phyloP scores from a whole-genome alignment of 805 yeast species.

The Schizosaccharomyces cryophilus region DNA sequence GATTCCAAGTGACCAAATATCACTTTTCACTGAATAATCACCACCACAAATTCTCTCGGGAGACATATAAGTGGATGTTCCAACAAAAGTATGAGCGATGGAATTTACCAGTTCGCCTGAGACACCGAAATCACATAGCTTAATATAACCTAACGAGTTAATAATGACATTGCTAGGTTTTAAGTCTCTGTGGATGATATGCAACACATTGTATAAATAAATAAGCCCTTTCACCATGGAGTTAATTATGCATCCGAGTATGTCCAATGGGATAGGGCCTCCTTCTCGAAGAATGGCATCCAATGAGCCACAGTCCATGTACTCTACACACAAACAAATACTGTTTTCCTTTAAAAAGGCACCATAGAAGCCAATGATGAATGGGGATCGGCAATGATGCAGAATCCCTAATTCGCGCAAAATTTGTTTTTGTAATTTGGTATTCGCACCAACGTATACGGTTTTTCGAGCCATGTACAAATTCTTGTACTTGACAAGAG shows the following conservation, averaged over 20 bases:
- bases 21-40: conserved; percentile 79
- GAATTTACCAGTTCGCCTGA: conserved; percentile 94
- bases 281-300: conserved; percentile 44
- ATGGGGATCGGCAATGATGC: conserved; percentile 64
- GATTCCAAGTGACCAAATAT: conserved; percentile 89
- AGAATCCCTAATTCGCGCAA: conserved; percentile 69
- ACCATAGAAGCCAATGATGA: conserved; percentile 74
- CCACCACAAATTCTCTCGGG: conserved; percentile 95
- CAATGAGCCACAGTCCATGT: conserved; percentile 80
- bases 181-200: conserved; percentile 85
- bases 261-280: conserved; percentile 42
- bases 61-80: conserved; percentile 81
- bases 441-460: conserved; percentile 41
- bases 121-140: conserved; percentile 91
- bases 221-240: conserved; percentile 60
- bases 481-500: conserved; percentile 71
- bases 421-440: conserved; percentile 56
- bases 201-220: conserved; percentile 58
- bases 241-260: conserved; percentile 47
- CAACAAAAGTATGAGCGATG: conserved; percentile 91
- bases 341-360: conserved; percentile 54
- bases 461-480: conserved; percentile 80
- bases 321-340: conserved; percentile 83
- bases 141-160: conserved; percentile 66
- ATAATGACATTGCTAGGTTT: conserved; percentile 85